Base-by-base conservation (phyloP, 148 eudicot genomes). In the Polygonum aviculare region DNA sequence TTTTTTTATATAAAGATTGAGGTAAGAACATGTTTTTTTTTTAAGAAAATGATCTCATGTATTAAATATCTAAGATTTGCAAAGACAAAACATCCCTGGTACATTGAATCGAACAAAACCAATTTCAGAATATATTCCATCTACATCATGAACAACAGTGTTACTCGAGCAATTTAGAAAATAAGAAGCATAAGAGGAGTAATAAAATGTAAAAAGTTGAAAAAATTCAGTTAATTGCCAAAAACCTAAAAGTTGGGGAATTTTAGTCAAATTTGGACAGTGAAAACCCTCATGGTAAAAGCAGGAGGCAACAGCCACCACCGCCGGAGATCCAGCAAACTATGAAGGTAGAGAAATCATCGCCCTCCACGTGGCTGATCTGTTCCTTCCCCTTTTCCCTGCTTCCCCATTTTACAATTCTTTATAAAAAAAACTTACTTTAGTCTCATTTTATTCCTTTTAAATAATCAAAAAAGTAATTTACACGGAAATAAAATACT, bases 351-450 rank as follows among this genome's bases (percentile, higher is more conserved):
- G 35, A 11, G 14, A 21, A 16, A 65, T 65, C 44, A 36, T 65
- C 40, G 35, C 71, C 44, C 41, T 65, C 44, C 71, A 65, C 71
- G 71, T 65, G 71, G 71, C 71, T 65, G 44, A 65, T 33, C 71
- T 65, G 71, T 65, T 65, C 35, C 19, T 35, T 14, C 19, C 40
- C 71, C 35, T 15, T 60, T 60, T 22, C 2, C 26, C 26, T 54
- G 60, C 67, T 26, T 60, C 36, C 67, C 15, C 67, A 60, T 21
- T 60, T 14, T 35, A 7, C 35, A 65, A 4, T 33, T 36, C 36
- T 62, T 22, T 31, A 26, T 2, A 15, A 12, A 3, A 21, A 60
- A 65, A 65, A 41, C 40, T 33, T 36, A 65, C 8, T 35, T 35
- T 65, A 65, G 14, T 65, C 36, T 14, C 41, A 35, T 33, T 65